Evolutionary conservation across 148 eudicot species (phyloP).

Genomic region (Silene latifolia): DNA sequence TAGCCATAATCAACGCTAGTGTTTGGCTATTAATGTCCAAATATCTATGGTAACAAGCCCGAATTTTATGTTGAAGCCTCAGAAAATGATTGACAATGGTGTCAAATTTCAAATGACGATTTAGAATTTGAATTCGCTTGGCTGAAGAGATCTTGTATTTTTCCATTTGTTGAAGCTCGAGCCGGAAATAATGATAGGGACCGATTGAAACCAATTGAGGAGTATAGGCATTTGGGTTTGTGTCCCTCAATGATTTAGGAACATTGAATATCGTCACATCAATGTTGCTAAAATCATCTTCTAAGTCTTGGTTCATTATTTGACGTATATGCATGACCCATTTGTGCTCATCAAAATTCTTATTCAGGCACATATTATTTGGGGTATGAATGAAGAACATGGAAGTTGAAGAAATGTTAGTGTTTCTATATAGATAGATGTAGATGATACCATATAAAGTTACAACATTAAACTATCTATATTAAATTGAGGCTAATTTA

Average conservation of each 20-base stretch:
- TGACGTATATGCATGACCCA: slow-evolving; percentile 48
- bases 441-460: not conserved
- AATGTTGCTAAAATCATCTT: slow-evolving; percentile 31
- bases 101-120: slow-evolving; percentile 18
- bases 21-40: slow-evolving; percentile 33
- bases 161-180: slow-evolving; percentile 36
- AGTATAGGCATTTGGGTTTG: slow-evolving; percentile 35
- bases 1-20: slow-evolving; percentile 47
- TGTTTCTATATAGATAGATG: not conserved
- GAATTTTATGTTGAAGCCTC: slow-evolving; percentile 30
- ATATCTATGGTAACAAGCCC: slow-evolving; percentile 38
- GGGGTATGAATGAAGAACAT: slow-evolving; percentile 16
- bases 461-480: not conserved
- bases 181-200: slow-evolving; percentile 36
- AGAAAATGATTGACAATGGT: slow-evolving; percentile 28
- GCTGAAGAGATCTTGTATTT: slow-evolving; percentile 37
- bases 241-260: slow-evolving; percentile 39
- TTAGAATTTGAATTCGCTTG: slow-evolving; percentile 21
- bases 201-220: slow-evolving; percentile 45
- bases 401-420: not conserved
- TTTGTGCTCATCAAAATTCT: slow-evolving; percentile 23
- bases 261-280: slow-evolving; percentile 45
- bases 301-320: slow-evolving; percentile 33
- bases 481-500: not conserved
- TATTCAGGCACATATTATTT: not conserved